Percentiles rank a stretch among this genome's conserved stretches.
These are phyloP conservation scores for Chaetomium olivaceum DNA, from an alignment of 2,329 filamentous ascomycete species.

Conservation along the genomic window DNA sequence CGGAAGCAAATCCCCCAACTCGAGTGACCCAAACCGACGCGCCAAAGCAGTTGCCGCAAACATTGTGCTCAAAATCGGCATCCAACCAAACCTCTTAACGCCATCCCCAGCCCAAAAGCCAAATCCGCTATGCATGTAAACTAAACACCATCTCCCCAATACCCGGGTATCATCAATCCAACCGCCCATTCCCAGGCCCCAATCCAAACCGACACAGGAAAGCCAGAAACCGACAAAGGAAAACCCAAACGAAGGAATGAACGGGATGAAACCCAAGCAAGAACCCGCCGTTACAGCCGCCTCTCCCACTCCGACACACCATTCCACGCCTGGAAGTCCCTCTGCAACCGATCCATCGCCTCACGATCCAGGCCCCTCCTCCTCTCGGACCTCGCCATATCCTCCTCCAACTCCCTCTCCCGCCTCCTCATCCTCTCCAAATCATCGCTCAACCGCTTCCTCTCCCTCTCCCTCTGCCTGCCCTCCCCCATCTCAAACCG, in stretches of 20 bases:
- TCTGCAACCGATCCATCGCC: slow-evolving; percentile 11
- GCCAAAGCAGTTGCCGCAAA: not conserved
- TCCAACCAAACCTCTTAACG: not conserved
- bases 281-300: not conserved
- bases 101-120: not conserved
- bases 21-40: not conserved
- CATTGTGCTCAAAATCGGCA: not conserved
- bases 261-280: no score
- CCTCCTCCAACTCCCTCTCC: slow-evolving; percentile 13
- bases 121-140: not conserved
- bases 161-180: slow-evolving; percentile 13
- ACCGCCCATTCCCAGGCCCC: not conserved
- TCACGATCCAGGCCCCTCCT: slow-evolving; percentile 11
- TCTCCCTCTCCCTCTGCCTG: slow-evolving; percentile 3
- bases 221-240: not conserved
- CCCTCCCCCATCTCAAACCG: slow-evolving; percentile 6
- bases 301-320: not conserved
- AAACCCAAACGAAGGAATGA: no score
- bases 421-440: slow-evolving; percentile 19
- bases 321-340: slow-evolving; percentile 5
- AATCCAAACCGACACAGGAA: not conserved
- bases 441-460: slow-evolving; percentile 25
- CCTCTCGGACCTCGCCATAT: not conserved
- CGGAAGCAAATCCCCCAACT: not conserved
- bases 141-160: not conserved